Base-by-base conservation (phyloP, 805 yeast species). In the Candida takata region DNA sequence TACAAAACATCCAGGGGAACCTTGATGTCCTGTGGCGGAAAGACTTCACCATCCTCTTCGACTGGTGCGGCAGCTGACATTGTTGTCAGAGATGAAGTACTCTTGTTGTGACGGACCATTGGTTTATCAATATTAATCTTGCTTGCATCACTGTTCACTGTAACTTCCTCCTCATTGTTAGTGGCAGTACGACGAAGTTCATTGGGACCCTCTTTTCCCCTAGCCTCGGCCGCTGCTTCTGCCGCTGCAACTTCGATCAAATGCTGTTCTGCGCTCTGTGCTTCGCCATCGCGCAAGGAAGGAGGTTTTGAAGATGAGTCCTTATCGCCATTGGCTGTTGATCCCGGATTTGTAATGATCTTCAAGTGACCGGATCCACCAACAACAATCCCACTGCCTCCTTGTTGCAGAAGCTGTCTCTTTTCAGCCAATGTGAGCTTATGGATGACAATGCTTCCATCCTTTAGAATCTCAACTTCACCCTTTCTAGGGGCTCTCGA, bases 401-500 rank as follows among this genome's bases (percentile, higher is more conserved):
- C 65, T 57, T 55, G 57, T 33, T 49, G 59, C 60, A 47, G 57
- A 36, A 59, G 60, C 53, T 57, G 70, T 60, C 46, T 68, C 42
- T 63, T 69, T 37, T 77, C 81, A 25, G 72, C 76, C 24, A 73
- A 70, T 2, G 76, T 61, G 24, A 77, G 56, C 21, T 79, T 75
- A 41, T 73, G 72, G 14, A 77, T 63, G 7, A 69, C 64, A 12
- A 76, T 65, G 1, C 65, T 57, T 0, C 84, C 84, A 47, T 67
- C 69, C n/a, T 70, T 59, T 34, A 69, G 49, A 2, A 77, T 64
- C 45, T 76, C 83, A 11, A 81, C 94, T 55, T 86, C 90, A 27
- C 97, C 97, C 46, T 73, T 70, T 47, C 83, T 67, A 12, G 97
- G 96, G 34, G 68, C 72, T 51, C 95, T 65, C 2, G 95, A 82